A percentile compares a stretch with the other conserved stretches of the same genome.
Evolutionary conservation across 2,329 filamentous ascomycete genomes (phyloP).

Genomic region (Claviceps quebecensis): DNA sequence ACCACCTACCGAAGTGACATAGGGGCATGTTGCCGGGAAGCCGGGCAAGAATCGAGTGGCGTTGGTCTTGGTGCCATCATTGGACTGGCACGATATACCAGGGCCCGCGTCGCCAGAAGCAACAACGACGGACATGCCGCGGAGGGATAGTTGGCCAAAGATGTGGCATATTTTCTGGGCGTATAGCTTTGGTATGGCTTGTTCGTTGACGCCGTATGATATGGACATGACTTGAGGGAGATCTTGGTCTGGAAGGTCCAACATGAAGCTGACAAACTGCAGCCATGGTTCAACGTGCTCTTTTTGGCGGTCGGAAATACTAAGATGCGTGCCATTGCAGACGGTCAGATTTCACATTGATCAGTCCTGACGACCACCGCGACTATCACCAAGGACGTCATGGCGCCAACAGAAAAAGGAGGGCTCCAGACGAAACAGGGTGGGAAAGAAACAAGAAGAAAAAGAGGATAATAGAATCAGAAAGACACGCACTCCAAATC

Average conservation of each 20-base stretch:
- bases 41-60: slow-evolving; percentile 19
- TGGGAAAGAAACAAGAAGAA: too few relatives aligned
- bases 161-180: slow-evolving; percentile 36
- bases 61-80: slow-evolving; percentile 17
- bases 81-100: slow-evolving; percentile 21
- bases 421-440: too few relatives aligned
- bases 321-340: slow-evolving; percentile 4
- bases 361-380: too few relatives aligned
- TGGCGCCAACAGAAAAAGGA: too few relatives aligned
- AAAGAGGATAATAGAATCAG: too few relatives aligned
- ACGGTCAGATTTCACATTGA: too few relatives aligned
- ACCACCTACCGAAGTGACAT: slow-evolving; percentile 47
- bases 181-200: slow-evolving; percentile 45
- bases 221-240: slow-evolving; percentile 52
- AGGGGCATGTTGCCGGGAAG: slow-evolving; percentile 36
- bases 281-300: slow-evolving; percentile 51
- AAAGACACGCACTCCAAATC: slow-evolving; percentile 20
- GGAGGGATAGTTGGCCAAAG: slow-evolving; percentile 50
- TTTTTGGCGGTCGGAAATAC: slow-evolving; percentile 16
- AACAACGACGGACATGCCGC: slow-evolving; percentile 54
- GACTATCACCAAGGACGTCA: too few relatives aligned
- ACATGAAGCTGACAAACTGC: slow-evolving; percentile 45
- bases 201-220: slow-evolving; percentile 60
- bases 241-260: slow-evolving; percentile 35
- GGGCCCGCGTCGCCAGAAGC: slow-evolving; percentile 43